These are phyloP conservation scores for Lactifluus piperatus DNA, from an alignment of 768 basidiomycete genomes.

Conservation along the genomic window DNA sequence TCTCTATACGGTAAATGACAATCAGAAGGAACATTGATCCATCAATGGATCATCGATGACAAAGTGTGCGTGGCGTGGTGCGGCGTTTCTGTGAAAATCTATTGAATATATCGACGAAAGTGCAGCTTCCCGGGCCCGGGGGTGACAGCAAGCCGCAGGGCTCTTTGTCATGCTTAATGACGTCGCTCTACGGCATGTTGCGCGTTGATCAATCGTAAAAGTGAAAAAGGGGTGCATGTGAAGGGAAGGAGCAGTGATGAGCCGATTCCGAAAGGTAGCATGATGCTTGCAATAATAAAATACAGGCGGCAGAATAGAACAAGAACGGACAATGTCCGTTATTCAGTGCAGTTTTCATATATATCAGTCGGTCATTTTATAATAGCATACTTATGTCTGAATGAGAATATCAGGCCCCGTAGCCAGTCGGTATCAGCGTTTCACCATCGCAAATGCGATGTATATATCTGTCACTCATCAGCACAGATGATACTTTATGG, in stretches of 20 bases:
- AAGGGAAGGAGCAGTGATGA: not conserved
- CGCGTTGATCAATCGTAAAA: not conserved
- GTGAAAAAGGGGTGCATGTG: not conserved
- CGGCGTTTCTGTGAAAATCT: not conserved
- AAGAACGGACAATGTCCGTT: not conserved
- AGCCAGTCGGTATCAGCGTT: conserved; percentile 32
- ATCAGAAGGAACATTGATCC: too few relatives aligned
- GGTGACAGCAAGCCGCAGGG: too few relatives aligned
- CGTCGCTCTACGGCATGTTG: not conserved
- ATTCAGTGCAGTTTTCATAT: conserved; percentile 1
- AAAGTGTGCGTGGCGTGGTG: not conserved
- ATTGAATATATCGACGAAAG: too few relatives aligned
- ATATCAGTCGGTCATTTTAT: conserved; percentile 1
- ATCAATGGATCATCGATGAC: not conserved
- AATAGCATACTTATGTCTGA: not conserved
- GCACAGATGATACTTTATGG: not conserved
- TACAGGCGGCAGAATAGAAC: conserved; percentile 1
- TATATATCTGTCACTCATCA: conserved; percentile 71
- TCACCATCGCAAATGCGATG: conserved; percentile 87
- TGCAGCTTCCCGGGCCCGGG: too few relatives aligned
- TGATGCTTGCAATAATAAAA: not conserved
- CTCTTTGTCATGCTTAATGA: not conserved
- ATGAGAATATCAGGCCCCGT: not conserved
- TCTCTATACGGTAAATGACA: not conserved
- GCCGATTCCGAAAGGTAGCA: not conserved